A percentile compares a stretch with the other conserved stretches of the same genome.
Conservation (phyloP, 1,284 basidiomycete genomes). For the Apiotrichum montevideense region DNA sequence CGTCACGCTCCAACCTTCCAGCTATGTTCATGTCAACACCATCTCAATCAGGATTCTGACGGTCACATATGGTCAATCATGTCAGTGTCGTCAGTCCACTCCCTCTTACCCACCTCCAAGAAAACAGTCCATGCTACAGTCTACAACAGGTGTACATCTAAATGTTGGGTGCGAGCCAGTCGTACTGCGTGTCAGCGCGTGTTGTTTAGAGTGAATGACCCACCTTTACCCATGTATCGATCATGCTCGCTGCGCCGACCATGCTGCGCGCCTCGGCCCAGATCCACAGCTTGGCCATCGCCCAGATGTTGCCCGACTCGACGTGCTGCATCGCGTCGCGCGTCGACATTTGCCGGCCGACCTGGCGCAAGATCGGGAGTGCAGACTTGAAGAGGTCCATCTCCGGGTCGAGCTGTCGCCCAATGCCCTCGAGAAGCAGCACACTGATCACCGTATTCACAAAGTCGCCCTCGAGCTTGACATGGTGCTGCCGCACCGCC, state of each 20-base stretch:
- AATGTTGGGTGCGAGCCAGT: no score
- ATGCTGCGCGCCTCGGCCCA: conserved; percentile 83
- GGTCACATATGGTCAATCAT: no score
- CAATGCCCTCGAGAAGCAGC: conserved; percentile 90
- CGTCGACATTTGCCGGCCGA: conserved; percentile 80
- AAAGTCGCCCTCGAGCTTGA: conserved; percentile 98
- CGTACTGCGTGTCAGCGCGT: no score
- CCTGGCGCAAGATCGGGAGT: conserved; percentile 77
- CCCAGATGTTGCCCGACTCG: conserved; percentile 64
- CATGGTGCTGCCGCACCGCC: conserved; percentile 87
- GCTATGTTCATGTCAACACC: no score
- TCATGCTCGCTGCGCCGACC: conserved; percentile 67
- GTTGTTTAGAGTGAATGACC: conserved; percentile 4
- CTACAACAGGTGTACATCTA: no score
- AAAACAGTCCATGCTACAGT: no score
- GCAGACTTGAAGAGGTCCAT: conserved; percentile 92
- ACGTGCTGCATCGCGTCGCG: conserved; percentile 63
- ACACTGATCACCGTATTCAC: conserved; percentile 96
- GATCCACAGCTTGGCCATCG: conserved; percentile 87
- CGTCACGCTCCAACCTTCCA: no score
- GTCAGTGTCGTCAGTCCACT: no score
- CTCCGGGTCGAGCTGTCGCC: conserved; percentile 82
- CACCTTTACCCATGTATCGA: conserved; percentile 53
- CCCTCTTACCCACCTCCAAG: no score
- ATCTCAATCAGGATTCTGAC: no score